Conservation (phyloP, 768 basidiomycete genomes). For the Mrakia hoshinonis region DNA sequence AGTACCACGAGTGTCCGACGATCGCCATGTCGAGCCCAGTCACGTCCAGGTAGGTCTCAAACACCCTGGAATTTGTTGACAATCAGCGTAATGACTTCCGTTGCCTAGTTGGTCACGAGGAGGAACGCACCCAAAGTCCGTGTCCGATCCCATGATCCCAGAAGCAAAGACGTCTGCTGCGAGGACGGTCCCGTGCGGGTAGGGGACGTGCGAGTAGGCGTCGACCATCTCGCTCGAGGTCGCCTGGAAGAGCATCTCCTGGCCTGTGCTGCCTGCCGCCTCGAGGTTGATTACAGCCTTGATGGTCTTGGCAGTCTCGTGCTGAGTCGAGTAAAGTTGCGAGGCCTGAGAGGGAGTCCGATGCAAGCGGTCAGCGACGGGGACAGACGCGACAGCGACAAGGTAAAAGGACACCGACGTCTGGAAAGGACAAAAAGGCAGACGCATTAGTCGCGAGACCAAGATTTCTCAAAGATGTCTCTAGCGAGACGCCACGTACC, state of each 20-base stretch:
- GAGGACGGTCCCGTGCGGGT: conserved; percentile 26
- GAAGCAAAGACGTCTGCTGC: conserved; percentile 27
- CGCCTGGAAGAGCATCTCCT: conserved; percentile 29
- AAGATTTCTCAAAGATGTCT: no score
- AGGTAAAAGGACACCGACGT: neutral
- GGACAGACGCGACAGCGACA: neutral
- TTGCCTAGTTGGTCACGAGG: no score
- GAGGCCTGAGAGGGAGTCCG: neutral
- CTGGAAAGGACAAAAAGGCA: neutral
- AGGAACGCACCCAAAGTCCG: neutral
- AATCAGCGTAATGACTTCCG: no score
- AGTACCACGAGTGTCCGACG: conserved; percentile 26
- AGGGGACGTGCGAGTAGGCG: conserved; percentile 25
- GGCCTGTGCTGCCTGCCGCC: conserved; percentile 20
- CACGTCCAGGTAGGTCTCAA: conserved; percentile 21
- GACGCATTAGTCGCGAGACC: neutral
- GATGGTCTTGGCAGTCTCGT: neutral
- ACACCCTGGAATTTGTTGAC: no score
- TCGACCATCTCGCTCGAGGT: conserved; percentile 8
- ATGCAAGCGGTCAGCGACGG: no score
- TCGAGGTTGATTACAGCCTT: conserved; percentile 28
- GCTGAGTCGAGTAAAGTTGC: conserved; percentile 28
- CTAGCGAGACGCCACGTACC: neutral
- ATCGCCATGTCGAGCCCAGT: conserved; percentile 25
- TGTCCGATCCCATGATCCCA: conserved; percentile 27